These are phyloP conservation scores for Blastocystis sp. DNA, from an alignment of 352 stramenopile species.

Conservation along the genomic window DNA sequence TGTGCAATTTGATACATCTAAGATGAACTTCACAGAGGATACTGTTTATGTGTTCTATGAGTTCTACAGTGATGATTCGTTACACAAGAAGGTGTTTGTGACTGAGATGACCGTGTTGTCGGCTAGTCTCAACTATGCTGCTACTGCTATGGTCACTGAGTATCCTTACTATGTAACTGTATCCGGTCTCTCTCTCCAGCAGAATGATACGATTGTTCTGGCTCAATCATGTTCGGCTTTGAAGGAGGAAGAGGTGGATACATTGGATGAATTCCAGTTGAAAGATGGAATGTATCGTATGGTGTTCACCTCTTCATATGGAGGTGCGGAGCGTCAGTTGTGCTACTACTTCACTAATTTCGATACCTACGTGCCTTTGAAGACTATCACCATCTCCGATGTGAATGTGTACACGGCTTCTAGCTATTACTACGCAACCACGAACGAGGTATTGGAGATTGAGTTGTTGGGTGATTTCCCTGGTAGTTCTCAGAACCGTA, in stretches of 20 bases:
- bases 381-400: background rate
- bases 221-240: background rate
- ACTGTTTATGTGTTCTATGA: slow-evolving; percentile 29
- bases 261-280: background rate
- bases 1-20: background rate
- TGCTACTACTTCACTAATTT: slow-evolving; percentile 35
- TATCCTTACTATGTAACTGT: slow-evolving; percentile 30
- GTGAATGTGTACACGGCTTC: slow-evolving; percentile 18
- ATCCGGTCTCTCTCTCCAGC: background rate
- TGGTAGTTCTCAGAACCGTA: background rate
- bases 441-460: slow-evolving; percentile 15
- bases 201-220: background rate
- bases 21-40: background rate
- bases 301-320: background rate
- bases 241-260: background rate
- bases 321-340: background rate
- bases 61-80: slow-evolving; percentile 22
- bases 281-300: background rate
- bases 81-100: background rate
- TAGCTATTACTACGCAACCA: slow-evolving; percentile 31
- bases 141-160: slow-evolving; percentile 18
- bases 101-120: background rate
- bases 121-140: background rate
- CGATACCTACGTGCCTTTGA: background rate
- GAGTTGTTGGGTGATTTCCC: slow-evolving; percentile 20